Conservation (phyloP, 768 basidiomycete genomes). For the Trametes sanguinea region DNA sequence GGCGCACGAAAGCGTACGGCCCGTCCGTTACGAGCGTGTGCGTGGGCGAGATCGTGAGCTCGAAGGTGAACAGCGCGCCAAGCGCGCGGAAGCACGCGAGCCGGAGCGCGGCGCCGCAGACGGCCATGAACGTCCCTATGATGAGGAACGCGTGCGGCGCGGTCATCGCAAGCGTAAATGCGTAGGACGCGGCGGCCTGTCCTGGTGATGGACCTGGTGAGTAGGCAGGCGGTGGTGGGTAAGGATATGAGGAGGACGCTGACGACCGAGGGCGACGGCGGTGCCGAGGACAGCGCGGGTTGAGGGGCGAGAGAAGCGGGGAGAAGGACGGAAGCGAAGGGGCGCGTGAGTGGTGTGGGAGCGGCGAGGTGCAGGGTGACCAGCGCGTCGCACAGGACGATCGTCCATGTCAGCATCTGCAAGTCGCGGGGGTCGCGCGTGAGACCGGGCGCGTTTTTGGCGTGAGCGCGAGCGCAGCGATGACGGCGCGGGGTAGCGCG, state of each 20-base stretch:
- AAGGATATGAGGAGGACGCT: not conserved
- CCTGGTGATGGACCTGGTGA: not conserved
- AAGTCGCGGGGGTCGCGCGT: too few relatives aligned
- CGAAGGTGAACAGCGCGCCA: constrained; percentile 43
- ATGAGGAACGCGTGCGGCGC: constrained; percentile 30
- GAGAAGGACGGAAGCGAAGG: constrained; percentile 15
- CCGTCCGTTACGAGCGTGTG: constrained; percentile 43
- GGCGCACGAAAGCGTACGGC: constrained; percentile 44
- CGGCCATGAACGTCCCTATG: constrained; percentile 31
- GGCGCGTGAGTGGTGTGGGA: constrained; percentile 21
- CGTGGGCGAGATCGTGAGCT: constrained; percentile 37
- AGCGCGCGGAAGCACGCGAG: constrained; percentile 40
- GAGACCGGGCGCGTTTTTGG: too few relatives aligned
- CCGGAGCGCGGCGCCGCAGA: constrained; percentile 38
- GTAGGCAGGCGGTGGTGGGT: not conserved
- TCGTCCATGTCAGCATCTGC: constrained; percentile 29
- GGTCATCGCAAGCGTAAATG: constrained; percentile 3
- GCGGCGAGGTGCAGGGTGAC: constrained; percentile 23
- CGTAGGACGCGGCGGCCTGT: not conserved
- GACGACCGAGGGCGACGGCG: not conserved
- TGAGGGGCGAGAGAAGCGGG: constrained; percentile 8
- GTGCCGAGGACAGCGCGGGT: not conserved
- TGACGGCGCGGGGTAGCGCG: not conserved
- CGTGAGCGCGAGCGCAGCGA: not conserved
- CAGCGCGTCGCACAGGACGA: constrained; percentile 25